These are phyloP conservation scores for Vicia sativa DNA, from an alignment of 306 rosid genomes.

Conservation along the genomic window DNA sequence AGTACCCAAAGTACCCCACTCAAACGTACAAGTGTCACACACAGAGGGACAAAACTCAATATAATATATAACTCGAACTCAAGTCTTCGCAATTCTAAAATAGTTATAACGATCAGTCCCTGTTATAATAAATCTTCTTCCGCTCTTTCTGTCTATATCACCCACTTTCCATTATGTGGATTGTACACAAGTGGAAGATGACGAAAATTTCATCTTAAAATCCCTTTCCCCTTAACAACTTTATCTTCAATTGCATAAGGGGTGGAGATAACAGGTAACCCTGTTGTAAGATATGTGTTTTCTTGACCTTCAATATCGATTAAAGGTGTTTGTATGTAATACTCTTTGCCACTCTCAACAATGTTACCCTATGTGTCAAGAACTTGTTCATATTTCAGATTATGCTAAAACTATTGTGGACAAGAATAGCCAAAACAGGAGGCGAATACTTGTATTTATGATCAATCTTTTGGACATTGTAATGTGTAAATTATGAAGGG, in stretches of 20 bases:
- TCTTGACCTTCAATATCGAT: conserved; percentile 63
- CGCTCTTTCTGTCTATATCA: not conserved
- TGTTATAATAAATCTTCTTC: conserved; percentile 48
- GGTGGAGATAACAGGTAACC: conserved; percentile 42
- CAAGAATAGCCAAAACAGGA: conserved; percentile 28
- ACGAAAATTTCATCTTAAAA: conserved; percentile 46
- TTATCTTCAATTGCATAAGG: conserved; percentile 45
- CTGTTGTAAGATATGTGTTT: conserved; percentile 34
- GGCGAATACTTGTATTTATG: conserved; percentile 16
- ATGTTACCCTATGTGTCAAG: conserved; percentile 54
- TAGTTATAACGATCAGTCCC: conserved; percentile 27
- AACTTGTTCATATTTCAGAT: conserved; percentile 34
- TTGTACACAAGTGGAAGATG: conserved; percentile 27
- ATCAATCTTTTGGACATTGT: conserved; percentile 31
- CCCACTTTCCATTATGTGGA: conserved; percentile 53
- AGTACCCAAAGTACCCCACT: conserved; percentile 46
- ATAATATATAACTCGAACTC: conserved; percentile 30
- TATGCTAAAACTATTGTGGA: conserved; percentile 40
- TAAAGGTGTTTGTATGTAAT: conserved; percentile 63
- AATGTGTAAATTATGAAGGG: not conserved
- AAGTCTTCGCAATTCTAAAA: conserved; percentile 37
- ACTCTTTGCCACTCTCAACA: conserved; percentile 44
- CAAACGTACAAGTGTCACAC: conserved; percentile 50
- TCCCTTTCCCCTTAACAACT: conserved; percentile 43
- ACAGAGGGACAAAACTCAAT: conserved; percentile 58